Evolutionary conservation across 257 asterid species (phyloP).

Genomic region (Nicotiana obtusifolia): DNA sequence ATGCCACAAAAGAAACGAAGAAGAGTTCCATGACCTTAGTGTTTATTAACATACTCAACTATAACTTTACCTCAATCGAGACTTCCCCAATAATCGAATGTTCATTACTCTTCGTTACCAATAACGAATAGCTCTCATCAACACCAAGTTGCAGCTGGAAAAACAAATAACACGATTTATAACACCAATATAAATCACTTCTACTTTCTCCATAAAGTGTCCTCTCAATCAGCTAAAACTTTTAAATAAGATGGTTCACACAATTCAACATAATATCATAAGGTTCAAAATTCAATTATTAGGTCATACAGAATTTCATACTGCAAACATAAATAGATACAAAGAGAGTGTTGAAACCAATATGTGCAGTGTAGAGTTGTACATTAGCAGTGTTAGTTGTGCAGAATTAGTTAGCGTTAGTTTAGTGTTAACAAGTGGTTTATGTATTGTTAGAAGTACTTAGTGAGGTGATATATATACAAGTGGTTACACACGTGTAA

Average conservation of each 20-base stretch:
- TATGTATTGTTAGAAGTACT: too few relatives aligned
- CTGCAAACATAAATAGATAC: background rate
- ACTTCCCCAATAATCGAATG: constrained; percentile 55
- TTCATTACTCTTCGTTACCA: constrained; percentile 47
- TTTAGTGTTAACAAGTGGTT: too few relatives aligned
- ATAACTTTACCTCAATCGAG: constrained; percentile 59
- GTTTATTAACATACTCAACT: background rate
- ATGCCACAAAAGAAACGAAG: background rate
- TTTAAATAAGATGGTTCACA: background rate
- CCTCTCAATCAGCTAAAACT: background rate
- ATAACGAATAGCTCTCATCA: constrained; percentile 82
- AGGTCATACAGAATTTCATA: background rate
- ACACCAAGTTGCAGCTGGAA: constrained; percentile 77
- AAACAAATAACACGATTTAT: background rate
- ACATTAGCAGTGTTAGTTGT: too few relatives aligned
- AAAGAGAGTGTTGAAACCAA: too few relatives aligned
- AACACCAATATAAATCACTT: background rate
- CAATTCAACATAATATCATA: background rate
- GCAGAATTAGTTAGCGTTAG: too few relatives aligned
- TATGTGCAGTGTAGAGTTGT: too few relatives aligned
- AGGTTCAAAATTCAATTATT: background rate
- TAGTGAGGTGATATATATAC: too few relatives aligned
- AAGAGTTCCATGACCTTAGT: background rate
- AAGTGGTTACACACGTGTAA: too few relatives aligned
- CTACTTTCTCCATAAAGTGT: background rate